These are phyloP conservation scores for Acanthochlamys bracteata DNA, from an alignment of 106 monocot species.

Conservation along the genomic window DNA sequence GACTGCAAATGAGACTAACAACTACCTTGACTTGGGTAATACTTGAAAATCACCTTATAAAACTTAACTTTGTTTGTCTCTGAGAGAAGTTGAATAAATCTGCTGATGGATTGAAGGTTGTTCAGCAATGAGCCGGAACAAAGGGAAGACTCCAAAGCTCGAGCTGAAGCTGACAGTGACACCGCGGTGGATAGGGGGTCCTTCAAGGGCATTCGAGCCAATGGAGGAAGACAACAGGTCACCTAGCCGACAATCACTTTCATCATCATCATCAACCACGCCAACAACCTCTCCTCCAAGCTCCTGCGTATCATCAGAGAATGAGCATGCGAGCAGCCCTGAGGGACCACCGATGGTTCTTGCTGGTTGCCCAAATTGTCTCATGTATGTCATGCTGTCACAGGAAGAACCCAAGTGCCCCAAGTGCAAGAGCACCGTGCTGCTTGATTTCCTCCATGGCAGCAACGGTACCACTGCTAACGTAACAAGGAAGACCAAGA, in stretches of 20 bases:
- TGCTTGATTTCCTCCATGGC: conserved; percentile 8
- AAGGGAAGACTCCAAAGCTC: conserved; percentile 8
- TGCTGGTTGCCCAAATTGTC: conserved; percentile 11
- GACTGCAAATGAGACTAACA: too few relatives aligned
- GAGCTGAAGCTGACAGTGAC: conserved; percentile 3
- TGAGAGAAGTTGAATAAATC: not conserved
- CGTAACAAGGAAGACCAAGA: conserved; percentile 1
- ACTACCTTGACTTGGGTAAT: too few relatives aligned
- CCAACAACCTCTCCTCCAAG: conserved; percentile 10
- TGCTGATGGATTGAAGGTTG: not conserved
- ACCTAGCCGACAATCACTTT: not conserved
- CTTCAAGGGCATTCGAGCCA: not conserved
- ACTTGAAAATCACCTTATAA: too few relatives aligned
- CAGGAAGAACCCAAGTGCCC: conserved; percentile 20
- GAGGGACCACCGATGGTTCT: conserved; percentile 17
- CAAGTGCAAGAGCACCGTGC: conserved; percentile 16
- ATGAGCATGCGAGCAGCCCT: conserved; percentile 12
- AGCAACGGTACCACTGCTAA: not conserved
- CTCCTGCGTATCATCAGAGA: conserved; percentile 15
- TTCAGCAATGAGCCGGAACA: conserved; percentile 9
- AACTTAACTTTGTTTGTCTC: too few relatives aligned
- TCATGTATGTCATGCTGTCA: conserved; percentile 16
- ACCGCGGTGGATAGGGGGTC: not conserved
- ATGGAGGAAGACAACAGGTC: not conserved
- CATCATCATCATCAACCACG: conserved; percentile 6